Evolutionary conservation across 805 yeast species (phyloP).

Genomic region (Tetrapisispora taiwanensis): DNA sequence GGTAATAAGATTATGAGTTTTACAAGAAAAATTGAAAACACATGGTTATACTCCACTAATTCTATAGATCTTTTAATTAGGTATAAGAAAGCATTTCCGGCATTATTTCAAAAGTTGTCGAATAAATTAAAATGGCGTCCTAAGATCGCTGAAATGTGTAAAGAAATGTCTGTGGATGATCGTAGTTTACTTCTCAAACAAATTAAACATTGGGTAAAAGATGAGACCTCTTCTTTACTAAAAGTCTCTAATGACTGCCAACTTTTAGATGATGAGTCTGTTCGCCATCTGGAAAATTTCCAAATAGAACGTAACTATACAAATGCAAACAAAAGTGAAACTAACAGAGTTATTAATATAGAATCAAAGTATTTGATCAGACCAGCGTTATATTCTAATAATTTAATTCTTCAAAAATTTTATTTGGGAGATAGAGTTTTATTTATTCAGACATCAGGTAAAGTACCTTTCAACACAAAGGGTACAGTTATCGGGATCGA

Average conservation of each 20-base stretch:
- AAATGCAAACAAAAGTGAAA: neutral
- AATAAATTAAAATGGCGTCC: slow-evolving; percentile 19
- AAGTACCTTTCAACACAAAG: slow-evolving; percentile 72
- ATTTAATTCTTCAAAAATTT: slow-evolving; percentile 46
- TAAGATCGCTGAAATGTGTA: slow-evolving; percentile 23
- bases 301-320: too few species aligned
- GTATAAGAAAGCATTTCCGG: slow-evolving; percentile 53
- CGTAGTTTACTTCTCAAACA: slow-evolving; percentile 22
- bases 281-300: slow-evolving; percentile 54
- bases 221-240: slow-evolving; percentile 43
- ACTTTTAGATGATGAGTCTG: slow-evolving; percentile 55
- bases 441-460: slow-evolving; percentile 75
- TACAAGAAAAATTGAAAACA: slow-evolving; percentile 49
- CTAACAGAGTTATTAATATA: neutral
- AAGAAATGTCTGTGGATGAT: slow-evolving; percentile 27
- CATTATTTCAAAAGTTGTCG: slow-evolving; percentile 38
- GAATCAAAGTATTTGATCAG: neutral
- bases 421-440: slow-evolving; percentile 82
- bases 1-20: slow-evolving; percentile 81
- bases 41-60: slow-evolving; percentile 75
- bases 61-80: slow-evolving; percentile 58
- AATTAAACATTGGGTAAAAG: slow-evolving; percentile 35
- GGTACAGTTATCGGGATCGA: slow-evolving; percentile 83
- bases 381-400: neutral
- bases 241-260: slow-evolving; percentile 70